Base-by-base conservation (phyloP, 164 flowering plant species). In the Dillenia turbinata region DNA sequence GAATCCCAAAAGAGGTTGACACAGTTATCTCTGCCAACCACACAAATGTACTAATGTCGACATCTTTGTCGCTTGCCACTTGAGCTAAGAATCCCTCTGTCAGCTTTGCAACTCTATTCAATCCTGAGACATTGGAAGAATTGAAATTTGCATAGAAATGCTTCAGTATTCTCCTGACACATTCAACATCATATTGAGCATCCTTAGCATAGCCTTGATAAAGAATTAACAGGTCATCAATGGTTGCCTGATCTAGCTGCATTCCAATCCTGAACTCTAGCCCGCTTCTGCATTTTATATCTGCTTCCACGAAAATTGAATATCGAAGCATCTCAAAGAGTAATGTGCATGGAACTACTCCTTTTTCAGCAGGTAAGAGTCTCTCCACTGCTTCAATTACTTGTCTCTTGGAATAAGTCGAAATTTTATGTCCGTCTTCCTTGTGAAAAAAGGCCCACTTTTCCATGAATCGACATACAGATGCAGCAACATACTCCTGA, bases 331-430 rank as follows among this genome's bases (percentile, higher is more conserved):
- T 76, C 66, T 86, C 81, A 22, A 75, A 84, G 59, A 92, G 63
- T 3, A 69, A 66, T 14, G 73, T 65, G 71, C 86, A 81, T 4
- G 91, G 79, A 24, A 84, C 44, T 1, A 81, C 62, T 49, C 79
- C 83, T 62, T 12, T 60, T 12, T 81, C 76, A 17, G 59, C 57
- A 47, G 96, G 92, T 72, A 92, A 66, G 11, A 88, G 80, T 72
- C 70, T 71, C 68, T 84, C 92, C 44, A 88, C 70, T 8, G 85
- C 78, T 66, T 92, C 96, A 49, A 92, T 72, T 44, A 79, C 81
- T 22, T 83, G 85, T 55, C 75, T 75, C 24, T 55, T 59, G 12
- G 66, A 62, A 66, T 51, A 60, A 24, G 60, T 19, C 33, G 72
- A 66, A 51, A 33, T 33, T 9, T 16, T 33, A 12, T 68, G 75